Evolutionary conservation across 257 asterid genomes (phyloP).

Genomic region (Linaria vulgaris): DNA sequence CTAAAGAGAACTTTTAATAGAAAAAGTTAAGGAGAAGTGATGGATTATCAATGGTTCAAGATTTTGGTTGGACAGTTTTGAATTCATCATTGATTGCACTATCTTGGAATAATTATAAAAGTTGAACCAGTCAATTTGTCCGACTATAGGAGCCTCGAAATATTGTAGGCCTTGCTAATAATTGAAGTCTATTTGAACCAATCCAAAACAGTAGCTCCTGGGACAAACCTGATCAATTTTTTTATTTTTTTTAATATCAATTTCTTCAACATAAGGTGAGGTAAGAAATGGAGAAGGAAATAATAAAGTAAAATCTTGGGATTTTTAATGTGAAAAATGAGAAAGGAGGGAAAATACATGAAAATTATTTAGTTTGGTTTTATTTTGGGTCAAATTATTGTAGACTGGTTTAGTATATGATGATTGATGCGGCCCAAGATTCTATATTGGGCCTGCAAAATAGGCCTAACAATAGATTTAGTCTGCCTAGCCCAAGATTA

Average conservation of each 20-base stretch:
- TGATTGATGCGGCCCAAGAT: too few species aligned
- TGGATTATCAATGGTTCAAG: conserved; percentile 1
- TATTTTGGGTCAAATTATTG: too few species aligned
- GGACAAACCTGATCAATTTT: conserved; percentile 21
- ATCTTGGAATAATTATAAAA: neutral
- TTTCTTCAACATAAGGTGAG: conserved; percentile 13
- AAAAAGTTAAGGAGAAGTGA: neutral
- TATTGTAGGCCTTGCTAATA: conserved; percentile 17
- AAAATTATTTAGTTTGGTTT: too few species aligned
- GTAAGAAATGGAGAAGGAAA: conserved; percentile 21
- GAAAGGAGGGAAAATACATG: too few species aligned
- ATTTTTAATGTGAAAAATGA: too few species aligned
- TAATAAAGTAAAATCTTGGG: too few species aligned
- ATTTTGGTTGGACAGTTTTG: conserved; percentile 18
- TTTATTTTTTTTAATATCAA: neutral
- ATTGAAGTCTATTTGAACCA: conserved; percentile 29
- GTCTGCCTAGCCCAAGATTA: too few species aligned
- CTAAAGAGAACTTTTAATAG: neutral
- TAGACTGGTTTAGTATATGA: too few species aligned
- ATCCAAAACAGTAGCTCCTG: conserved; percentile 33
- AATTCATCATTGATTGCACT: conserved; percentile 28
- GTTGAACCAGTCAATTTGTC: conserved; percentile 30
- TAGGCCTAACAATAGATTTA: too few species aligned
- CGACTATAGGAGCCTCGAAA: conserved; percentile 10
- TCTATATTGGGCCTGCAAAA: too few species aligned